Base-by-base conservation (phyloP, 306 rosid genomes). In the Pterocarpus santalinus region DNA sequence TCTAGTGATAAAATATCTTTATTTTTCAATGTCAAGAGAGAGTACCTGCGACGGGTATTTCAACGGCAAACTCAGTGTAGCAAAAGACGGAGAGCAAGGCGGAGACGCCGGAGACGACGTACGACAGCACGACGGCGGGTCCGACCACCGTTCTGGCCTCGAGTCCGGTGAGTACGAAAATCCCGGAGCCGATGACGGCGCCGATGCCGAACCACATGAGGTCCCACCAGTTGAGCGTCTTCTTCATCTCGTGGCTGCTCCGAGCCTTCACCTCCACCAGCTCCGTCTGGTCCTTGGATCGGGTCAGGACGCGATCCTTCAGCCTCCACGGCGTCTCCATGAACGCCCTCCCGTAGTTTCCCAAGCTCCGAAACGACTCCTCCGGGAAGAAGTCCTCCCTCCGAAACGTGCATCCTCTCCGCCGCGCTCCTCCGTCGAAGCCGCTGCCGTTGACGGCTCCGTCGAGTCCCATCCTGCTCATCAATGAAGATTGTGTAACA, bases 61-160 rank as follows among this genome's bases (percentile, higher is more conserved):
- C 97, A 0, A 95, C 89, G 7, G 98, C 97, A 41, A 95, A 95
- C 84, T 95, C 98, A 0, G 97, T 92, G 87, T 95, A 95, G 34
- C 98, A 95, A 78, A 95, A 95, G 15, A 92, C 98, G 2, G 98
- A 95, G 13, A 95, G 89, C 92, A 95, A 61, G 73, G 98, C 97
- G 7, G 98, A 95, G 76, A 90, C 2, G 3, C 98, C 97, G 0
- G 97, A 95, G 14, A 95, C 80, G 15, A 77, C 93, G 81, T 82
- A 95, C 0, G 98, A 92, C 49, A 92, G 36, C 28, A 92, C 91
- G 2, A 95, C 95, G 1, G 98, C 97, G 0, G 98, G 97, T 34
- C 98, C 97, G 1, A 89, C 97, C 2, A 22, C 34, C 0, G 15
- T 0, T 1, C 0, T 47, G 0, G 98, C 94, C 80, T 95, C 98